Evolutionary conservation across 106 monocot species (phyloP).

Genomic region (Iris macrosiphon): DNA sequence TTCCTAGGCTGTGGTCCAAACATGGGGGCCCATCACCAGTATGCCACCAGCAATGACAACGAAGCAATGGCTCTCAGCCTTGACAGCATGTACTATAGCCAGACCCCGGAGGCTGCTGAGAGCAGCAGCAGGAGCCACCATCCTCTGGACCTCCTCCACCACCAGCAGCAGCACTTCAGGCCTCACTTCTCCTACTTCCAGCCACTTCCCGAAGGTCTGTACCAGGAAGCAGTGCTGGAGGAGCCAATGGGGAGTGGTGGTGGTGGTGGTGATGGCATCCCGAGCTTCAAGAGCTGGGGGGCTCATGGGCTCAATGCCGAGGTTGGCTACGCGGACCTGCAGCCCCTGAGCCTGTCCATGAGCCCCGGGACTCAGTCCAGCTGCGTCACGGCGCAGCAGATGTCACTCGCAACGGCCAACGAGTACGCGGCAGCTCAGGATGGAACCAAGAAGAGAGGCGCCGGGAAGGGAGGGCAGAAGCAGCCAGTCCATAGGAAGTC

Average conservation of each 20-base stretch:
- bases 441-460: conserved; percentile 50
- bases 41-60: conserved; percentile 37
- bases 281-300: conserved; percentile 48
- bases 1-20: conserved; percentile 84
- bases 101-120: conserved; percentile 32
- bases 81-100: conserved; percentile 87
- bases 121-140: conserved; percentile 6
- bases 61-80: conserved; percentile 88
- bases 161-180: conserved; percentile 33
- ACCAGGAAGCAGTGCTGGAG: conserved; percentile 24
- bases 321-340: conserved; percentile 56
- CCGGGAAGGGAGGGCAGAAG: conserved; percentile 55
- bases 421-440: conserved; percentile 37
- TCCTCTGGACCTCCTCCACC: conserved; percentile 19
- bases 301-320: conserved; percentile 25
- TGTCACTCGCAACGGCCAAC: conserved; percentile 10
- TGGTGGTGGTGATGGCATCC: conserved; percentile 21
- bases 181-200: conserved; percentile 40
- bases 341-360: conserved; percentile 85
- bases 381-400: conserved; percentile 54
- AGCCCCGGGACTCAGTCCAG: conserved; percentile 84
- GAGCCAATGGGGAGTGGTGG: conserved; percentile 24
- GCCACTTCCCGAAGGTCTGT: conserved; percentile 44
- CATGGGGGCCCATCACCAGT: conserved; percentile 71
- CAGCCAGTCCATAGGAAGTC: conserved; percentile 80